A percentile compares a stretch with the other conserved stretches of the same genome.
Evolutionary conservation across 495 filamentous ascomycete species (phyloP).

Genomic region (Platismatia glauca): DNA sequence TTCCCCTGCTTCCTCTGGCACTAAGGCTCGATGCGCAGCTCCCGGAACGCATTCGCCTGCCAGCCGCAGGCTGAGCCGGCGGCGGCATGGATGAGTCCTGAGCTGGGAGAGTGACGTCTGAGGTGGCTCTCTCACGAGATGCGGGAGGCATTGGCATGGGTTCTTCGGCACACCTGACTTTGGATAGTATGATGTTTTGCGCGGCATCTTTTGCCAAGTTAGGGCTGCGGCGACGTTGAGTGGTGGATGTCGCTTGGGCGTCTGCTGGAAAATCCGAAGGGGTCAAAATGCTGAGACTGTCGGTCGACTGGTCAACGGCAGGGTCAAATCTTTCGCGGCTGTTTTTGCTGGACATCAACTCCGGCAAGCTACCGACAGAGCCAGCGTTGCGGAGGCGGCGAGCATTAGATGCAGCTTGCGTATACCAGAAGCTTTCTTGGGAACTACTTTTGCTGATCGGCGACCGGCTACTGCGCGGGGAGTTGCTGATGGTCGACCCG

Average conservation of each 20-base stretch:
- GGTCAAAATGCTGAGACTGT: slow-evolving; percentile 5
- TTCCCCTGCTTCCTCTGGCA: slow-evolving; percentile 3
- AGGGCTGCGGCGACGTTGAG: slow-evolving; percentile 15
- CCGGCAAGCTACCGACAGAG: slow-evolving; percentile 48
- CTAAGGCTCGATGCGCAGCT: slow-evolving; percentile 8
- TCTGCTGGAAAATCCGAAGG: slow-evolving; percentile 4
- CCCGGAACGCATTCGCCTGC: slow-evolving; percentile 3
- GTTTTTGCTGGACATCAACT: slow-evolving; percentile 43
- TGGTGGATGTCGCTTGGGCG: background rate
- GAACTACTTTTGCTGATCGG: slow-evolving; percentile 52
- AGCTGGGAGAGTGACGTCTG: background rate
- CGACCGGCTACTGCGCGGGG: slow-evolving; percentile 45
- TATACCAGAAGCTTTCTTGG: slow-evolving; percentile 44
- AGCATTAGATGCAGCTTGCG: slow-evolving; percentile 37
- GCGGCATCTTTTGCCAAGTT: slow-evolving; percentile 18
- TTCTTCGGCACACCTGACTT: slow-evolving; percentile 11
- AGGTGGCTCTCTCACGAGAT: slow-evolving; percentile 4
- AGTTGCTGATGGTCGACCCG: slow-evolving; percentile 33
- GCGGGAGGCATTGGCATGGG: slow-evolving; percentile 16
- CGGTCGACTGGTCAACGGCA: slow-evolving; percentile 11
- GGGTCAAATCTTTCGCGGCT: slow-evolving; percentile 34
- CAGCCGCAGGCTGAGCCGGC: background rate
- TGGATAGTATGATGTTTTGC: slow-evolving; percentile 16
- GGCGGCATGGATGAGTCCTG: background rate
- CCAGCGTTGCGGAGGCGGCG: slow-evolving; percentile 48